phyloP scores from a whole-genome alignment of 2,329 filamentous ascomycete genomes.

The Sarocladiaceae sp. region DNA sequence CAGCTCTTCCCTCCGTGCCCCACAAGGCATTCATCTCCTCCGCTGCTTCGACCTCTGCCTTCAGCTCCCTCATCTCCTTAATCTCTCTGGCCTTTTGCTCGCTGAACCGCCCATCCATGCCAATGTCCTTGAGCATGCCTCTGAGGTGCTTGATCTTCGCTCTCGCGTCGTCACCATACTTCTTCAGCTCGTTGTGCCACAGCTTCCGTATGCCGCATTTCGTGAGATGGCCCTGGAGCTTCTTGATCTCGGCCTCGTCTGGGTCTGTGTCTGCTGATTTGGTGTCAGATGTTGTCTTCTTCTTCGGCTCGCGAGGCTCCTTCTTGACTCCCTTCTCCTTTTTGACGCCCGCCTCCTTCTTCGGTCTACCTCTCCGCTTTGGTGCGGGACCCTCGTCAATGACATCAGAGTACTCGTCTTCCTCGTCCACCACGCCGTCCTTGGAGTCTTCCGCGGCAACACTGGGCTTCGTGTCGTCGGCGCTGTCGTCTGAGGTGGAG shows the following conservation, averaged over 20 bases:
- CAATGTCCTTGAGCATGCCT: slow-evolving; percentile 71
- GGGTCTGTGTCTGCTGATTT: slow-evolving; percentile 40
- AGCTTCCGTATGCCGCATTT: slow-evolving; percentile 93
- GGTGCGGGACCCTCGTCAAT: slow-evolving; percentile 66
- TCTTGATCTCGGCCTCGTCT: slow-evolving; percentile 79
- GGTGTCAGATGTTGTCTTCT: slow-evolving; percentile 27
- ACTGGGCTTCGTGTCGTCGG: slow-evolving; percentile 16
- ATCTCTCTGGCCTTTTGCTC: slow-evolving; percentile 80
- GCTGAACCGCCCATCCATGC: slow-evolving; percentile 87
- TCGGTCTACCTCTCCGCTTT: slow-evolving; percentile 46
- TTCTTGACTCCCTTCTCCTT: slow-evolving; percentile 22
- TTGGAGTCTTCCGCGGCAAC: slow-evolving; percentile 17
- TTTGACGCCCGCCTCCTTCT: slow-evolving; percentile 22
- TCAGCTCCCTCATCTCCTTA: slow-evolving; percentile 79
- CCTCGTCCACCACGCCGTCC: slow-evolving; percentile 21
- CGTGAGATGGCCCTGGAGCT: slow-evolving; percentile 75
- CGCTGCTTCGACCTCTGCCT: slow-evolving; percentile 79
- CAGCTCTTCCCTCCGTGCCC: slow-evolving; percentile 47
- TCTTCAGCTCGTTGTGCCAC: slow-evolving; percentile 81
- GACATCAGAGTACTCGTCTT: slow-evolving; percentile 47
- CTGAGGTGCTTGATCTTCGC: slow-evolving; percentile 82
- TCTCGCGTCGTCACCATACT: slow-evolving; percentile 63
- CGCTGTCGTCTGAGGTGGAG: slow-evolving; percentile 9
- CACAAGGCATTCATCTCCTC: slow-evolving; percentile 76
- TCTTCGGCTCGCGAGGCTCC: slow-evolving; percentile 33